These are phyloP conservation scores for Dentipellis fragilis DNA, from an alignment of 768 basidiomycete genomes.

Conservation along the genomic window DNA sequence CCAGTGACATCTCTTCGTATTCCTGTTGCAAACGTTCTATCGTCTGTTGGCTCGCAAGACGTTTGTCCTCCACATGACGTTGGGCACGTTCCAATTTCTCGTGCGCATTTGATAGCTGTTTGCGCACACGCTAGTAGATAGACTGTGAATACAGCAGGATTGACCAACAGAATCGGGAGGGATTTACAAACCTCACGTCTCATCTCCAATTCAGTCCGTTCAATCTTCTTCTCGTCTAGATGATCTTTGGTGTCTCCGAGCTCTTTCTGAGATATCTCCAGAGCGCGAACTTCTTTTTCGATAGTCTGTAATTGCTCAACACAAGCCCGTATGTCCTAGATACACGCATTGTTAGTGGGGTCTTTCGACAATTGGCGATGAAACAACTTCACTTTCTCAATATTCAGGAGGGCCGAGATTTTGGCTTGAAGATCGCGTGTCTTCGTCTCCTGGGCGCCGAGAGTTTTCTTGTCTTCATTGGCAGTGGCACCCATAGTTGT, in stretches of 20 bases:
- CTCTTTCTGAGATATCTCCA: slow-evolving; percentile 60
- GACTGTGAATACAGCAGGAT: neutral
- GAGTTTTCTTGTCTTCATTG: slow-evolving; percentile 58
- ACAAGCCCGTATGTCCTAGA: slow-evolving; percentile 60
- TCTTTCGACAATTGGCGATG: slow-evolving; percentile 1
- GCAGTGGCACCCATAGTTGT: slow-evolving; percentile 59
- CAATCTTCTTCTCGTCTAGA: slow-evolving; percentile 64
- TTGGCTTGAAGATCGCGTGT: slow-evolving; percentile 69
- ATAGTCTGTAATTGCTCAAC: slow-evolving; percentile 70
- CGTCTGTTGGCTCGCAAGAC: slow-evolving; percentile 57
- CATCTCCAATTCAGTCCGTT: slow-evolving; percentile 56
- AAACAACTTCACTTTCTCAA: slow-evolving; percentile 53
- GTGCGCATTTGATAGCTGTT: slow-evolving; percentile 71
- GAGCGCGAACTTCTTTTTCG: slow-evolving; percentile 51
- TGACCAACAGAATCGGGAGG: neutral
- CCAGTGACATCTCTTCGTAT: slow-evolving; percentile 69
- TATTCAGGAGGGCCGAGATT: slow-evolving; percentile 54
- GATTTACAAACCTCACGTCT: slow-evolving; percentile 48
- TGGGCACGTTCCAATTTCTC: slow-evolving; percentile 77
- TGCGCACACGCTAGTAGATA: slow-evolving; percentile 54
- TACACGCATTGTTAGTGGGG: neutral
- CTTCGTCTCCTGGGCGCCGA: slow-evolving; percentile 61
- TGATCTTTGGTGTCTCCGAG: slow-evolving; percentile 60
- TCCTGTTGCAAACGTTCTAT: slow-evolving; percentile 70
- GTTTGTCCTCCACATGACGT: slow-evolving; percentile 73